Percentiles rank a stretch among this genome's conserved stretches.
Evolutionary conservation across 2,329 filamentous ascomycete species (phyloP).

Genomic region (Coniochaeta pulveracea): DNA sequence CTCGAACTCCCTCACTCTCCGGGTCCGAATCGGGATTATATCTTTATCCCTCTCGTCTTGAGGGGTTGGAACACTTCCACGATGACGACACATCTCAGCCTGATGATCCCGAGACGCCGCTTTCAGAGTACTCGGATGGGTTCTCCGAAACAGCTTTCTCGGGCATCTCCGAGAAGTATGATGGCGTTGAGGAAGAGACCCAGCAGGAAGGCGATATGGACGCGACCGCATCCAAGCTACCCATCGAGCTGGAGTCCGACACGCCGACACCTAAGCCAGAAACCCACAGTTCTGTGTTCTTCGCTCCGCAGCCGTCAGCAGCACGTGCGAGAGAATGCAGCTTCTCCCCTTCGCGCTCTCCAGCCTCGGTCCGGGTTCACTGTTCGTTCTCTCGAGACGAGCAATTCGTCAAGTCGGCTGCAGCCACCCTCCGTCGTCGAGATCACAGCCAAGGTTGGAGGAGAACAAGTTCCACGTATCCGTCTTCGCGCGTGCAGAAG

Average conservation of each 20-base stretch:
- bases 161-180: slow-evolving; percentile 2
- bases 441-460: slow-evolving; percentile 21
- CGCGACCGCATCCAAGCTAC: slow-evolving; percentile 1
- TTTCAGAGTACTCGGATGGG: slow-evolving; percentile 31
- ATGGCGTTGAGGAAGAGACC: slow-evolving; percentile 7
- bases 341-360: slow-evolving; percentile 15
- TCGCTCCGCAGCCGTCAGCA: slow-evolving; percentile 13
- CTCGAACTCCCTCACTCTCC: slow-evolving; percentile 40
- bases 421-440: slow-evolving; percentile 17
- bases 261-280: slow-evolving; percentile 16
- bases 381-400: slow-evolving; percentile 15
- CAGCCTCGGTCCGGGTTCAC: slow-evolving; percentile 17
- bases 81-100: slow-evolving; percentile 32
- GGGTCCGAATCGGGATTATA: slow-evolving; percentile 34
- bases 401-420: slow-evolving; percentile 19
- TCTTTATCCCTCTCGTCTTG: slow-evolving; percentile 10
- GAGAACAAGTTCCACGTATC: slow-evolving; percentile 34
- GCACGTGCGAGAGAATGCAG: slow-evolving; percentile 20
- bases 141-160: slow-evolving; percentile 22
- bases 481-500: slow-evolving; percentile 36
- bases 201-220: slow-evolving; percentile 2
- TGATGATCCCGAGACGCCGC: slow-evolving; percentile 30
- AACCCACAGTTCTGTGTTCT: slow-evolving; percentile 12
- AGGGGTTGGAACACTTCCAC: slow-evolving; percentile 16
- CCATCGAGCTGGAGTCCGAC: slow-evolving; percentile 10